Evolutionary conservation across 306 rosid genomes (phyloP), one percentile per base, ranked within the genome.

Genomic region (Oxytropis ochrocephala): DNA sequence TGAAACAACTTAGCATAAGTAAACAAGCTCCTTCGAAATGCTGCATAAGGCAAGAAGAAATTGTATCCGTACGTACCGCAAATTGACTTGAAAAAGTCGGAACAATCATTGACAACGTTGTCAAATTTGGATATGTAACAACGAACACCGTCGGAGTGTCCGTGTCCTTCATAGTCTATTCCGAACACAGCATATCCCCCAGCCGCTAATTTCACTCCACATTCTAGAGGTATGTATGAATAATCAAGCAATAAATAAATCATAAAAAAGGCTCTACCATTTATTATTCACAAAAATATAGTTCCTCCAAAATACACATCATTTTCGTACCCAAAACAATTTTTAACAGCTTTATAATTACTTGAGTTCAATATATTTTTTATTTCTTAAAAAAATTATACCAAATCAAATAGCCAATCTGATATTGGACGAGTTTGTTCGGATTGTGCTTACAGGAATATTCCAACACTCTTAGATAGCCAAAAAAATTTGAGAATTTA

Each of bases 161-260:
- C 97, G 14, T 94, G 97, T 27, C 99, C 99, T 82, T 94, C 92
- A 10, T 81, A 84, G 47, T 94, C 96, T 0, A 94, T 41, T 0
- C 96, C 99, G 9, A 87, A 88, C 72, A 87, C 99, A 0, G 87
- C 96, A 64, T 87, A 91, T 14, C 96, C 84, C 0, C 88, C 91
- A 11, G 44, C 11, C 1, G 95, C 88, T 6, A 94, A 81, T 69
- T 82, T 85, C 5, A 63, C 72, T 42, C 95, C 99, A 8, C 86
- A 78, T 11, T 74, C 98, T 94, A 33, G 14, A 47, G 5, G 4
- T 35, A 70, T 44, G 4, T 71, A 24, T 24, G 2, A 21, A 1
- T 24, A 24, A 48, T 7, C 43, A 38, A 48, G 0, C 18, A 32
- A 32, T 21, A 5, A 46, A 42, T 11, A 29, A 65, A n/a, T 77